Base-by-base conservation (phyloP, 2,329 filamentous ascomycete genomes). In the Aphanoascus verrucosus region DNA sequence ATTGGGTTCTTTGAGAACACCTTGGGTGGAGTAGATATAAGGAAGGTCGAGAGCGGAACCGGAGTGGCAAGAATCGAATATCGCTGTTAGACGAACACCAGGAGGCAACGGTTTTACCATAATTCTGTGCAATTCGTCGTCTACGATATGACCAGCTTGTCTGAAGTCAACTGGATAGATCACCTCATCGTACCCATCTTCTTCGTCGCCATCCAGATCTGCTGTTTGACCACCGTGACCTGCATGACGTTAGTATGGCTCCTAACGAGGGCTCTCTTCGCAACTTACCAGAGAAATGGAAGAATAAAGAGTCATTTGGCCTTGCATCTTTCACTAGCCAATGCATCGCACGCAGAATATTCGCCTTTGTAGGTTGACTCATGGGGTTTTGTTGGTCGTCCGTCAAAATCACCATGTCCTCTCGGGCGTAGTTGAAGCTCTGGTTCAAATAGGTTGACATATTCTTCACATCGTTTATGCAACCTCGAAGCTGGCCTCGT, bases 351-450 rank as follows among this genome's bases (percentile, higher is more conserved):
- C 91, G 81, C 37, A 97, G 71, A 53, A 97, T 94, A 66, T 97
- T 97, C 61, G 88, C 86, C 70, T 96, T 96, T 4, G 89, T 95
- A 7, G 91, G 91, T 72, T 95, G 88, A 71, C 88, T 94, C 86
- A 96, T 94, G 23, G 88, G 88, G 63, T 95, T 95, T 68, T 95
- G 88, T 73, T 96, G 90, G 67, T 97, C 91, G 66, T 97, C 91
- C 38, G 91, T 96, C 67, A 97, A 78, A 57, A 93, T 84, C 17
- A 97, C 91, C 91, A 97, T 97, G 65, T 97, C 90, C 70, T 96
- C 91, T 55, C 89, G 78, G 71, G 88, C 89, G 69, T 97, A 97
- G 31, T 86, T 86, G 68, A 94, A 96, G 65, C 88, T 83, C 69
- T 90, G 82, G 58, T 88, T 87, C 55, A 97, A 75, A 66, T 95